Base-by-base conservation (phyloP, 768 basidiomycete genomes). In the Boletus coccyginus region DNA sequence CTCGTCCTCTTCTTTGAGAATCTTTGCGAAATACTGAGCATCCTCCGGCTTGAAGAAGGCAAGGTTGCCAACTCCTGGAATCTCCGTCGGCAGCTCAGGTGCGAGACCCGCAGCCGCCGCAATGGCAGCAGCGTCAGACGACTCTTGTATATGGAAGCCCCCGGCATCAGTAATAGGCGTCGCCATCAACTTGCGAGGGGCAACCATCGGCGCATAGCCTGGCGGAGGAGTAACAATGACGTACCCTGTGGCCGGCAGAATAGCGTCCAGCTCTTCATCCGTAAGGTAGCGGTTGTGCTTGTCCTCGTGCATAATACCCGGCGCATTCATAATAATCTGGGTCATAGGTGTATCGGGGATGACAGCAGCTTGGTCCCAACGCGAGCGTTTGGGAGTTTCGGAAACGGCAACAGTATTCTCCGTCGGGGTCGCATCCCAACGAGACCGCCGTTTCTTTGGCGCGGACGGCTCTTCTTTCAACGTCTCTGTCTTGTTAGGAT, bases 1-100 rank as follows among this genome's bases (percentile, higher is more conserved):
- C 74, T 98, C 97, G 64, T 98, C 94, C 72, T 96, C 95, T 74
- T 97, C 92, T 68, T 91, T 93, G 53, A 93, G 71, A 58, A 98
- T 94, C 73, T 98, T 97, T 50, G 94, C 89, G 62, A 99, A 98
- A 74, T 98, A 99, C 70, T 95, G 89, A 2, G 95, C 94, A 63
- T 99, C 97, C 74, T 99, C 97, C 1, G 92, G 82, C 73, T 99
- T 99, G 83, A 99, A 94, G 78, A 99, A 98, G 7, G 95, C 93
- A 45, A 99, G 82, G 62, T 88, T 93, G 33, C 97, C 97, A 43
- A 99, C 95, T 32, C 97, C 97, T 29, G 95, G 94, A 60, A 99
- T 98, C 70, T 99, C 96, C 4, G 96, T 98, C 9, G 95, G 95
- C 8, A 96, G 74, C 64, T 99, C 96, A 7, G 91, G 90, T 21